Base-by-base conservation (phyloP, 768 basidiomycete genomes). In the Leccinum aurantiacum region DNA sequence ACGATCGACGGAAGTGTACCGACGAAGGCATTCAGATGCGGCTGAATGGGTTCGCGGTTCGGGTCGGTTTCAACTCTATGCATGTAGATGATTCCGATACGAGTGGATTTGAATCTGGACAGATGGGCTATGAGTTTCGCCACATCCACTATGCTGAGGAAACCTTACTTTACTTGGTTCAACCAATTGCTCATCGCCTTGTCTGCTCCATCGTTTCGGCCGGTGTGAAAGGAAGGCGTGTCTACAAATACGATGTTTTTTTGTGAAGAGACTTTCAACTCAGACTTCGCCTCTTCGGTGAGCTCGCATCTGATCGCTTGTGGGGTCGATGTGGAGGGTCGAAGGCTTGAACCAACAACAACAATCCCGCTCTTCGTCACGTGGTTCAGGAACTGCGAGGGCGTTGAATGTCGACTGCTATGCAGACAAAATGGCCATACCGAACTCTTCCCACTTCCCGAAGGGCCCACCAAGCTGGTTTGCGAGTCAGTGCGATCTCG, bases 221-320 rank as follows among this genome's bases (percentile, higher is more conserved):
- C 55, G 3, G 53, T 38, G 22, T 27, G 35, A n/a, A 69, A 64
- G 24, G 67, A 67, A 13, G 69, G 69, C 0, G 56, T 71, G 57
- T 71, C 65, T 0, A 70, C 63, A 17, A 70, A 63, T 17, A 70
- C 69, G 9, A 69, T 64, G 33, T 49, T 14, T 2, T 41, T 60
- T 25, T 54, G 47, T 4, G 0, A 6, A 10, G 19, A 9, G 2
- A 8, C 24, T 0, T 27, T 3, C 19, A 67, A 44, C n/a, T 11
- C 13, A 3, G 0, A 1, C 35, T 24, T 58, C 4, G 49, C 67
- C 4, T 5, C 24, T 0, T 48, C 53, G 0, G 44, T 37, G 24
- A 67, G 60, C 7, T 53, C 35, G 47, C 57, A 63, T 60, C 53
- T 62, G 25, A 68, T 38, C 22, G 68, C 68, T n/a, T 37, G 51